Percentiles rank a stretch among this genome's conserved stretches.
Conservation (phyloP, 495 filamentous ascomycete species). For the Penicillium pulvis region DNA sequence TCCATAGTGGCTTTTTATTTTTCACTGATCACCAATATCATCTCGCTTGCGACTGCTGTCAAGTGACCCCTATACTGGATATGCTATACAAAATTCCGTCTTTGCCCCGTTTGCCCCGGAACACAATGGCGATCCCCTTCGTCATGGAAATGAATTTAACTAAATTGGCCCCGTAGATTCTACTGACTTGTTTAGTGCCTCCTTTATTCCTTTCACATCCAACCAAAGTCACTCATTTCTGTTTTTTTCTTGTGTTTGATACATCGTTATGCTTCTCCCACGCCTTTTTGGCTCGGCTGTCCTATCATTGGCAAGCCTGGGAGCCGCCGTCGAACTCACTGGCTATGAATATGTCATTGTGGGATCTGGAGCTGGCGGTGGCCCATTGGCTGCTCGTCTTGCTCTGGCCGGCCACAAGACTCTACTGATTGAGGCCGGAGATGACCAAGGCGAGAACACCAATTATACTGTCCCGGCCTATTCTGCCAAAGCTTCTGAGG, state of each 20-base stretch:
- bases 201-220: not conserved
- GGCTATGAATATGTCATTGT: constrained; percentile 69
- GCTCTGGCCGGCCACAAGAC: constrained; percentile 61
- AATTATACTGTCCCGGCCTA: constrained; percentile 45
- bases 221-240: not conserved
- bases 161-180: not conserved
- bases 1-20: not conserved
- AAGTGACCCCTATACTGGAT: not conserved
- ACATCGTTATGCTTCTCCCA: constrained; percentile 9
- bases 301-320: constrained; percentile 5
- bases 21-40: constrained; percentile 6
- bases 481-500: constrained; percentile 39
- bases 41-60: constrained; percentile 10
- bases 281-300: constrained; percentile 15
- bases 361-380: constrained; percentile 66
- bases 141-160: not conserved
- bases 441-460: constrained; percentile 53
- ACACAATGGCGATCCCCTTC: not conserved
- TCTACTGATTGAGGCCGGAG: constrained; percentile 65
- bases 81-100: not conserved
- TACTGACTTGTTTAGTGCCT: not conserved
- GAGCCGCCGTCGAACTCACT: constrained; percentile 17
- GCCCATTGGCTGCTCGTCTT: constrained; percentile 62
- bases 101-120: not conserved
- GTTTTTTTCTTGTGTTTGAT: not conserved